A percentile compares a stretch with the other conserved stretches of the same genome.
Evolutionary conservation across 139 green algal species (phyloP).

Genomic region (Chlorella sp.): DNA sequence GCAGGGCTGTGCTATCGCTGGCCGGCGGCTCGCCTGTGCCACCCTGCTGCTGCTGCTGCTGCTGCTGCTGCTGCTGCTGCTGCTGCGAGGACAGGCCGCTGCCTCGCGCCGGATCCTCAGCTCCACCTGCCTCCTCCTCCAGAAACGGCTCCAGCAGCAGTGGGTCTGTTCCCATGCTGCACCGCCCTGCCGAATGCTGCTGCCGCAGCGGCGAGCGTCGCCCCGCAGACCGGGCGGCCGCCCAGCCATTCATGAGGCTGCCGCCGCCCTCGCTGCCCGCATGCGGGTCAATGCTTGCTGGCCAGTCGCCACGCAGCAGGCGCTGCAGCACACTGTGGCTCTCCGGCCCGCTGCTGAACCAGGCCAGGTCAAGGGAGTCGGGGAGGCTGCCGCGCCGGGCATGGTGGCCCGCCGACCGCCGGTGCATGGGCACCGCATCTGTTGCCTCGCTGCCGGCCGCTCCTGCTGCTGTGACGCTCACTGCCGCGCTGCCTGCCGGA

Average conservation of each 20-base stretch:
- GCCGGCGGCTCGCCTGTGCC: no score
- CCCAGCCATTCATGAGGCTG: background rate
- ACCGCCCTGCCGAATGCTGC: background rate
- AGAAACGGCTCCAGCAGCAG: background rate
- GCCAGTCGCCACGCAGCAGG: constrained; percentile 17
- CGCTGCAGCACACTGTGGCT: constrained; percentile 4
- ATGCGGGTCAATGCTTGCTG: background rate
- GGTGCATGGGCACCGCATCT: background rate
- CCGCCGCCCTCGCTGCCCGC: background rate
- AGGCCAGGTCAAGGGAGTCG: constrained; percentile 3
- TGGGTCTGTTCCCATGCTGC: background rate
- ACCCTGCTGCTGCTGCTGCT: no score
- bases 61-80: background rate
- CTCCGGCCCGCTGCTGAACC: constrained; percentile 20
- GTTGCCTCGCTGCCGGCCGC: background rate
- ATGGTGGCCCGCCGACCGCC: background rate
- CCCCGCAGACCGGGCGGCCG: background rate
- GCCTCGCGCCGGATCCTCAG: background rate
- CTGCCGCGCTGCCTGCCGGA: background rate
- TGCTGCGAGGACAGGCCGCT: background rate
- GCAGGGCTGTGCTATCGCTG: no score
- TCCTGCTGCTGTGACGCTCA: no score
- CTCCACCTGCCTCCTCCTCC: background rate
- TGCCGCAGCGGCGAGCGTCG: background rate
- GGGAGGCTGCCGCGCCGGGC: background rate